Percentiles rank a stretch among this genome's conserved stretches.
phyloP scores from a whole-genome alignment of 768 basidiomycete genomes.

The Galerina sulciceps region DNA sequence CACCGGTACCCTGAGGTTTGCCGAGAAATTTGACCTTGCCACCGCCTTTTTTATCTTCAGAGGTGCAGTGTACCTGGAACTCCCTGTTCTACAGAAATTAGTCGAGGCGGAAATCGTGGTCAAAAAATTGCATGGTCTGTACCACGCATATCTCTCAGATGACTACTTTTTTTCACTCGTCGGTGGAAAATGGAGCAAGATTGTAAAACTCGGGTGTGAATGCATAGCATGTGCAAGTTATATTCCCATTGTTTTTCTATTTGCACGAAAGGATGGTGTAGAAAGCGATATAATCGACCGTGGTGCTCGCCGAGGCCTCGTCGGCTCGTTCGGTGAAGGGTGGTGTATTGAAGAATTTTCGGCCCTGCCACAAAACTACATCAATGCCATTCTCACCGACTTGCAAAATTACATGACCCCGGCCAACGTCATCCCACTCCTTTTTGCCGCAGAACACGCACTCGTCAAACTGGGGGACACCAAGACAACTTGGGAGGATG shows the following conservation, averaged over 20 bases:
- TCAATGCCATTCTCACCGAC: background rate
- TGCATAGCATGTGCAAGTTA: background rate
- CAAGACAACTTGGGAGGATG: background rate
- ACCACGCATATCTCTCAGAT: background rate
- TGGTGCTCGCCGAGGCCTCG: background rate
- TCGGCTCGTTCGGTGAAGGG: background rate
- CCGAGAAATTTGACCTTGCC: background rate
- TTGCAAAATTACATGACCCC: background rate
- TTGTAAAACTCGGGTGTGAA: background rate
- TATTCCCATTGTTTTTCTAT: background rate
- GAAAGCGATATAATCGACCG: background rate
- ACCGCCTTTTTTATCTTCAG: background rate
- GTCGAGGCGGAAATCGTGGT: background rate
- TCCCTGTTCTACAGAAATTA: background rate
- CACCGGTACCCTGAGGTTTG: background rate
- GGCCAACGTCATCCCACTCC: background rate
- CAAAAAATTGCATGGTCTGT: background rate
- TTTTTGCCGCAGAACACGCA: background rate
- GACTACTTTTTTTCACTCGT: background rate
- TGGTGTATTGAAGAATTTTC: slow-evolving; percentile 1
- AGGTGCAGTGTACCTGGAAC: background rate
- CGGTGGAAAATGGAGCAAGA: background rate
- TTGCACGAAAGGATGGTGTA: background rate
- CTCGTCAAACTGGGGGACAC: background rate
- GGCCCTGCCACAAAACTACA: background rate